Percentiles rank a stretch among this genome's conserved stretches.
Evolutionary conservation across 2,329 filamentous ascomycete genomes (phyloP).

Genomic region (Chaetomium strumarium): DNA sequence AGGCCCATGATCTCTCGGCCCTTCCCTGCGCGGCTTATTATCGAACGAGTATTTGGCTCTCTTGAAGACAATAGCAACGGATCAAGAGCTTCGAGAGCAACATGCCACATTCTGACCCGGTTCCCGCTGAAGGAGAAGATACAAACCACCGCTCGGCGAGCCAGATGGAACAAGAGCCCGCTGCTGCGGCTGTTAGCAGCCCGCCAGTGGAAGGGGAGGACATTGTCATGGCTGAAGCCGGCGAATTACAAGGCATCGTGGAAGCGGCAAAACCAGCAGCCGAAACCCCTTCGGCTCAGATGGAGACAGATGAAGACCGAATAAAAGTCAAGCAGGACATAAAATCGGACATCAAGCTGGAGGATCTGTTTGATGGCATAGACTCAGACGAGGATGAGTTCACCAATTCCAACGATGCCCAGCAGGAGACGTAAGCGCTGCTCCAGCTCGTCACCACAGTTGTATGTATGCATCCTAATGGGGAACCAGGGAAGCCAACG

Average conservation of each 20-base stretch:
- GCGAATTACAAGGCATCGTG: background rate
- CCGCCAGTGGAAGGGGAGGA: constrained; percentile 12
- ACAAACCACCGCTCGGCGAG: background rate
- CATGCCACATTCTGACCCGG: constrained; percentile 14
- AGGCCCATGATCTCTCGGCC: no score
- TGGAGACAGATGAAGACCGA: background rate
- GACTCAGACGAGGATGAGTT: constrained; percentile 57
- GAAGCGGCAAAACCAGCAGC: background rate
- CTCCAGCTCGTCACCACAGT: background rate
- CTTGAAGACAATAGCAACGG: background rate
- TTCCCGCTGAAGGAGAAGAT: background rate
- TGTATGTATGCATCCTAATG: constrained; percentile 14
- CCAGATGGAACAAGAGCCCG: constrained; percentile 12
- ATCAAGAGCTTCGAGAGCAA: background rate
- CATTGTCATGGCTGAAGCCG: constrained; percentile 19
- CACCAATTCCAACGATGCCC: constrained; percentile 42
- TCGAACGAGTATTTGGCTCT: no score
- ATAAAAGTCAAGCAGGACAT: constrained; percentile 18
- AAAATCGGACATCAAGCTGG: constrained; percentile 40
- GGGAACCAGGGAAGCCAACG: constrained; percentile 29
- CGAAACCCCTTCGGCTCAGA: background rate
- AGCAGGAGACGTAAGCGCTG: constrained; percentile 26
- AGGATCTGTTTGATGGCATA: constrained; percentile 53
- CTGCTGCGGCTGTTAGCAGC: background rate
- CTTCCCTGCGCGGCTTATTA: no score